These are phyloP conservation scores for Pugionium dolabratum DNA, from an alignment of 345 rosid genomes.

Conservation along the genomic window DNA sequence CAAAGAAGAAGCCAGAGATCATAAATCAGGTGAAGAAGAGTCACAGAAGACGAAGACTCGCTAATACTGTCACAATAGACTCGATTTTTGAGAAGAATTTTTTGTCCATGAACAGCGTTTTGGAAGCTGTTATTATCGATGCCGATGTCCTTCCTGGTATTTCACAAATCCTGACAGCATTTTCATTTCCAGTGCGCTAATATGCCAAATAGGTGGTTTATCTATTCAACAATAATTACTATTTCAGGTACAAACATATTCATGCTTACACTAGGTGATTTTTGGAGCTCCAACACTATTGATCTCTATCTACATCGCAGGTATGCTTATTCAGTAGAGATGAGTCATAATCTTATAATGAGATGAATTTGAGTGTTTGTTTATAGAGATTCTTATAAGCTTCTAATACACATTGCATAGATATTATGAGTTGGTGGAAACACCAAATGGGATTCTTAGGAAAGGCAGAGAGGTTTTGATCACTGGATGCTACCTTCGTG, in stretches of 20 bases:
- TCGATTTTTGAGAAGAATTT: conserved; percentile 84
- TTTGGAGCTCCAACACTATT: conserved; percentile 94
- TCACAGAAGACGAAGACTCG: conserved; percentile 67
- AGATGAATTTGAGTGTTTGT: conserved; percentile 13
- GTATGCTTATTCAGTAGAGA: conserved; percentile 39
- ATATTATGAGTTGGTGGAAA: conserved; percentile 80
- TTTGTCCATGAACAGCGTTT: conserved; percentile 61
- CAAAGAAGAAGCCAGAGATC: conserved; percentile 69
- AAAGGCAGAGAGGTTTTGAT: conserved; percentile 87
- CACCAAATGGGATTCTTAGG: conserved; percentile 68
- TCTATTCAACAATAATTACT: not conserved
- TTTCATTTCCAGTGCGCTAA: conserved; percentile 12
- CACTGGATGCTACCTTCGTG: conserved; percentile 89
- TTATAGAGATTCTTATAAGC: conserved; percentile 17
- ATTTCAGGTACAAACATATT: conserved; percentile 78
- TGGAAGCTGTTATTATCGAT: conserved; percentile 77
- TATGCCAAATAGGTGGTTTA: conserved; percentile 1
- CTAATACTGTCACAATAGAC: conserved; percentile 72
- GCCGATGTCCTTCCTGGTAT: conserved; percentile 77
- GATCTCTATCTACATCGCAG: conserved; percentile 90
- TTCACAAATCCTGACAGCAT: not conserved
- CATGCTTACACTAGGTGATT: conserved; percentile 89
- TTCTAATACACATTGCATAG: conserved; percentile 42
- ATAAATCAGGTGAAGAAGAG: conserved; percentile 63
- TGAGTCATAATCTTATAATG: not conserved